Conservation (phyloP, 371 early-diverging fungal genomes). For the Actinomortierella wolfii region DNA sequence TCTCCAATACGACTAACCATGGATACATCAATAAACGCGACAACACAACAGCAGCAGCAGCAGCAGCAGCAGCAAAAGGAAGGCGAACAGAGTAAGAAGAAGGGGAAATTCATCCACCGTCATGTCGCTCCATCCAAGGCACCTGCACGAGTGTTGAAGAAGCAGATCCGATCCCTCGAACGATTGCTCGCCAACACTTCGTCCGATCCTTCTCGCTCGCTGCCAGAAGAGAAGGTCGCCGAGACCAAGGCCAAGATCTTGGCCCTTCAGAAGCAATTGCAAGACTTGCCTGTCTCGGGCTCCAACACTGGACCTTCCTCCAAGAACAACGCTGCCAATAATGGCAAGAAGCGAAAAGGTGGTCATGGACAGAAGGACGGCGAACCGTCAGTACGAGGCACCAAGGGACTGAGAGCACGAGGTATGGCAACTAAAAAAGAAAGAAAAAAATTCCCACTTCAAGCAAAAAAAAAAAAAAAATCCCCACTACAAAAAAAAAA, state of each 20-base stretch:
- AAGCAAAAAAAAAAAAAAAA: no score
- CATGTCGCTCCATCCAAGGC: slow-evolving; percentile 38
- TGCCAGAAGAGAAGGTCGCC: slow-evolving; percentile 24
- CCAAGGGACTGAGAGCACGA: slow-evolving; percentile 19
- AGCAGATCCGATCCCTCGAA: slow-evolving; percentile 30
- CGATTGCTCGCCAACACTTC: slow-evolving; percentile 32
- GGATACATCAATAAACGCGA: not conserved
- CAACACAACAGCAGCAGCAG: not conserved
- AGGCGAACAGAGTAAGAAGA: slow-evolving; percentile 12
- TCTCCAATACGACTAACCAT: not conserved
- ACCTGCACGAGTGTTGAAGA: slow-evolving; percentile 31
- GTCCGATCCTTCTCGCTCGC: slow-evolving; percentile 11
- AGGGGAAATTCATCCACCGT: slow-evolving; percentile 11
- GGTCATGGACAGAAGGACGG: not conserved
- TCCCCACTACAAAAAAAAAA: no score
- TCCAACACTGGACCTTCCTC: not conserved
- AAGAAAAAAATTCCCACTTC: no score
- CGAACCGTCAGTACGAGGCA: not conserved
- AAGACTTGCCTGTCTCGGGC: slow-evolving; percentile 1
- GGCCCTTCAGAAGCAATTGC: slow-evolving; percentile 21
- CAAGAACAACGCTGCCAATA: slow-evolving; percentile 5
- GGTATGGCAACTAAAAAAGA: slow-evolving; percentile 15
- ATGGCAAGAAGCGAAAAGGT: not conserved
- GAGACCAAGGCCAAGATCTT: slow-evolving; percentile 22
- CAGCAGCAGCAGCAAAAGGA: slow-evolving; percentile 5